Base-by-base conservation (phyloP, 345 rosid species). In the Psidium guajava region DNA sequence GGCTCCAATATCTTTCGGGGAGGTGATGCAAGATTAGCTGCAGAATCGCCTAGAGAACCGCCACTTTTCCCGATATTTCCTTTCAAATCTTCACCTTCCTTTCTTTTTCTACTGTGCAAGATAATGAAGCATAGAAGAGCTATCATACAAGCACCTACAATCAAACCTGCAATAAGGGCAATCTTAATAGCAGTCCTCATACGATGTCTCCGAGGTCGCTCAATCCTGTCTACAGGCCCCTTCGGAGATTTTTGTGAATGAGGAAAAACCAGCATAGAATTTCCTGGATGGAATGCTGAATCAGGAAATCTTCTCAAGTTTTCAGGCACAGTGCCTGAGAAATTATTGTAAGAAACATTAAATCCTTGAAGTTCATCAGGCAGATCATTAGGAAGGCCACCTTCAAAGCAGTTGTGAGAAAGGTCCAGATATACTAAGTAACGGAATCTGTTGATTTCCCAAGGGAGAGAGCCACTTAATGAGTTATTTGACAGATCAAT, bases 261-360 rank as follows among this genome's bases (percentile, higher is more conserved):
- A 42, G 92, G 90, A 82, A 94, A 86, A 81, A 54, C 77, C 88
- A 96, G 90, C 81, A 95, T 87, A 32, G 92, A 84, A 86, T 96
- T 96, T 86, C 99, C 99, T 4, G 99, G 99, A 88, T 93, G 96
- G 88, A 95, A 95, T 47, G 98, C 89, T 28, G 98, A 92, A 84
- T 92, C 96, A 75, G 99, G 96, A 92, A 95, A 96, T 55, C 87
- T 85, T 88, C 88, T 89, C 74, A 96, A 90, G 88, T 90, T 93
- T 81, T 86, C 91, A 11, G 99, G 99, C 11, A 96, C 86, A 18
- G 82, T 86, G 74, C 99, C 99, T 61, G 99, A 94, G 83, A 96
- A 91, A 90, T 94, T 95, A 89, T 96, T 96, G 85, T 85, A 89
- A 64, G 98, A 95, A 82, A 94, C 93, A 86, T 88, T 87, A 87